Evolutionary conservation across 495 filamentous ascomycete species (phyloP).

Genomic region (Clohesyomyces aquaticus): DNA sequence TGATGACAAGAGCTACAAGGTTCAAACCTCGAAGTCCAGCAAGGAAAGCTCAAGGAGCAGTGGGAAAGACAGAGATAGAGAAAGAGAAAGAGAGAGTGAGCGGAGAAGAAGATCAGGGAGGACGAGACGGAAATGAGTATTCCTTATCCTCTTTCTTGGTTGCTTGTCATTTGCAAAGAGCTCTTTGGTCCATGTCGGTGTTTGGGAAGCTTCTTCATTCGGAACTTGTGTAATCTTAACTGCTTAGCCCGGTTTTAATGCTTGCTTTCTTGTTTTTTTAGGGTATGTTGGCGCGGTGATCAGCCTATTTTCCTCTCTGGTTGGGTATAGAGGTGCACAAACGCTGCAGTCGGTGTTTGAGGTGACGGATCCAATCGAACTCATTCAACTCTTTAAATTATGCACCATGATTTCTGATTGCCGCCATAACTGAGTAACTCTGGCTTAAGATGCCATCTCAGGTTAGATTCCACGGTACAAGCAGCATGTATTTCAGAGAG

Average conservation of each 20-base stretch:
- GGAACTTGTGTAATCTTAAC: slow-evolving; percentile 9
- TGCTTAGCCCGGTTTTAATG: slow-evolving; percentile 7
- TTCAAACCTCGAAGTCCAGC: slow-evolving; percentile 17
- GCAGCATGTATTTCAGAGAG: too few species aligned
- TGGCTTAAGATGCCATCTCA: too few species aligned
- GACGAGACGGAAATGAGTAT: slow-evolving; percentile 7
- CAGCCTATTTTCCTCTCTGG: slow-evolving; percentile 3
- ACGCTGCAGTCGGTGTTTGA: too few species aligned
- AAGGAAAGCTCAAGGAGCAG: slow-evolving; percentile 18
- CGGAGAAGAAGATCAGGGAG: slow-evolving; percentile 16
- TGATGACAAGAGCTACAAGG: slow-evolving; percentile 32
- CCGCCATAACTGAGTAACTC: too few species aligned
- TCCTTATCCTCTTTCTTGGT: background rate
- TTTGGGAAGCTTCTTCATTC: slow-evolving; percentile 7
- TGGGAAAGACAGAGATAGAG: slow-evolving; percentile 21
- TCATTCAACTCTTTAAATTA: too few species aligned
- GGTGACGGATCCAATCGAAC: too few species aligned
- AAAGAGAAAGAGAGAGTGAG: slow-evolving; percentile 5
- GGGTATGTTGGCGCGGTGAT: slow-evolving; percentile 9
- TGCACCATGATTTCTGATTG: too few species aligned
- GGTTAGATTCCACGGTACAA: too few species aligned
- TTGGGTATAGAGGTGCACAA: background rate
- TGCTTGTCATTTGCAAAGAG: background rate
- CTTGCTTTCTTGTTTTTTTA: background rate
- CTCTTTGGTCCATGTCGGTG: slow-evolving; percentile 8